Evolutionary conservation across 169 alveolate genomes (phyloP).

Genomic region (Eimeria praecox): DNA sequence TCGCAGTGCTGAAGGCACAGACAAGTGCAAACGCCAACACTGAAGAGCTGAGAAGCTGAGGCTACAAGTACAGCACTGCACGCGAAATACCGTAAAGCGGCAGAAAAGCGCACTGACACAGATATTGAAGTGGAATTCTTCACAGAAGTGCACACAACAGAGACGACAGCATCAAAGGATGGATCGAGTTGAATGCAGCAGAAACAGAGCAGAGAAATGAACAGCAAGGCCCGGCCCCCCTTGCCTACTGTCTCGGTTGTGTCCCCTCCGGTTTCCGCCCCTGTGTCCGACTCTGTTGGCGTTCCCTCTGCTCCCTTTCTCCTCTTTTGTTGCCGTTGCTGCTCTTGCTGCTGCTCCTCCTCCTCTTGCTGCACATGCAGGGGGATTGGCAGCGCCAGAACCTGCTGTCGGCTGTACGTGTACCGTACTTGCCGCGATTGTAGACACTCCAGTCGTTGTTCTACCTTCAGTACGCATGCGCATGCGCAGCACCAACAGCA

Average conservation of each 20-base stretch:
- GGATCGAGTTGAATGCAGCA: background rate
- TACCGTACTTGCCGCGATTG: conserved; percentile 77
- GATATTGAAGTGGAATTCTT: background rate
- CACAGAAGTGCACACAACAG: background rate
- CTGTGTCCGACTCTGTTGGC: conserved; percentile 42
- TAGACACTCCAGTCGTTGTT: conserved; percentile 73
- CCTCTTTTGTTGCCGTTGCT: conserved; percentile 69
- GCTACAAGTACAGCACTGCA: background rate
- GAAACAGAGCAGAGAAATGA: background rate
- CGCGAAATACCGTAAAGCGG: background rate
- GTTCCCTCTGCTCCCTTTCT: conserved; percentile 68
- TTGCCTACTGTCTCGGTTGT: conserved; percentile 21
- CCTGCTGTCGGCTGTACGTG: conserved; percentile 76
- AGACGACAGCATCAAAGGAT: background rate
- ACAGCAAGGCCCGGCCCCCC: background rate
- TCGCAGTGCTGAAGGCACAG: conserved; percentile 17
- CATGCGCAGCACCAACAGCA: background rate
- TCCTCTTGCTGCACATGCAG: conserved; percentile 65
- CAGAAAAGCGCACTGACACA: background rate
- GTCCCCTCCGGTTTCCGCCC: conserved; percentile 55
- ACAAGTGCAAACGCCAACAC: background rate
- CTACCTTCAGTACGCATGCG: conserved; percentile 67
- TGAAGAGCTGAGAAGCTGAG: background rate
- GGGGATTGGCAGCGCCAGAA: conserved; percentile 74
- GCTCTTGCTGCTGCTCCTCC: conserved; percentile 58